Evolutionary conservation across 1,139 yeast genomes (phyloP).

Genomic region (Diutina neorugosa): DNA sequence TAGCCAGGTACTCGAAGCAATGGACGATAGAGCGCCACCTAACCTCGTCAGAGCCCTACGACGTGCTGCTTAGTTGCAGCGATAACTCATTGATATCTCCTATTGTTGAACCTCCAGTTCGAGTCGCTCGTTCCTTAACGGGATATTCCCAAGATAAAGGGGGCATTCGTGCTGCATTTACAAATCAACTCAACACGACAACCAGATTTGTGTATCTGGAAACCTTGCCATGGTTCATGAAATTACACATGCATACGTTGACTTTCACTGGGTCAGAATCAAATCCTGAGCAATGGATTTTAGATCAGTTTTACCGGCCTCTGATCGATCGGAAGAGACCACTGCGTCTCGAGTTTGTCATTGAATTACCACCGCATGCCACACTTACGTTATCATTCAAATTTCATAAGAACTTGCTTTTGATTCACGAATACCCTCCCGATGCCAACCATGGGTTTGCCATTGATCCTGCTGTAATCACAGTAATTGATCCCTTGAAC

Average conservation of each 20-base stretch:
- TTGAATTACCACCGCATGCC: constrained; percentile 53
- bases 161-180: constrained; percentile 69
- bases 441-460: constrained; percentile 98
- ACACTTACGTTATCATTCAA: constrained; percentile 58
- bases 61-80: constrained; percentile 16
- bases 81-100: constrained; percentile 24
- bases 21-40: not conserved
- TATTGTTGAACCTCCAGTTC: constrained; percentile 45
- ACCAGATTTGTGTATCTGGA: constrained; percentile 54
- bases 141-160: constrained; percentile 90
- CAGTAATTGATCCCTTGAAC: constrained; percentile 25
- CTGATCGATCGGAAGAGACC: constrained; percentile 76
- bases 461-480: constrained; percentile 77
- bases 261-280: not conserved
- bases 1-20: not conserved
- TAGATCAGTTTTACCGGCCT: constrained; percentile 54
- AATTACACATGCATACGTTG: constrained; percentile 67
- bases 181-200: constrained; percentile 38
- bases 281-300: constrained; percentile 8
- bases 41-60: not conserved
- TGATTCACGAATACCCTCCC: constrained; percentile 92
- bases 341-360: constrained; percentile 62
- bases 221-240: constrained; percentile 88
- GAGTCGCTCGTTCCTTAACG: constrained; percentile 74
- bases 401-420: constrained; percentile 77